Conservation (phyloP, 2,329 filamentous ascomycete species). For the Neofusicoccum laricinum region DNA sequence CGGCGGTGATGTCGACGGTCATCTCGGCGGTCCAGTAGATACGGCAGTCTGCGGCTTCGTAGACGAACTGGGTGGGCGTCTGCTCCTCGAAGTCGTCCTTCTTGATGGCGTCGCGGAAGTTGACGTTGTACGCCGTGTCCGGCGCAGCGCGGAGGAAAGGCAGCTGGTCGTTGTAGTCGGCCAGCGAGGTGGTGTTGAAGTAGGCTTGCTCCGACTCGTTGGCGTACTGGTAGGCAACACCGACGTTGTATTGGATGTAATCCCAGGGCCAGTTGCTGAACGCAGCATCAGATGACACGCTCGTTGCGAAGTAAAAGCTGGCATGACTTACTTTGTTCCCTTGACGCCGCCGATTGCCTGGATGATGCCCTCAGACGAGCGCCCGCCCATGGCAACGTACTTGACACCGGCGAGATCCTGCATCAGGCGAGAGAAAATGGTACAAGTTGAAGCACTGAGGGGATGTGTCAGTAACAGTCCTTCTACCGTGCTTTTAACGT, state of each 20-base stretch:
- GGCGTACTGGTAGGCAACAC: constrained; percentile 11
- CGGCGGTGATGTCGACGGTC: constrained; percentile 49
- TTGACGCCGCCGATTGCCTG: constrained; percentile 61
- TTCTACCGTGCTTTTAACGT: too few relatives aligned
- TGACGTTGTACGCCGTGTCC: constrained; percentile 30
- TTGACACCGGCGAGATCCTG: constrained; percentile 52
- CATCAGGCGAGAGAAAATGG: constrained; percentile 57
- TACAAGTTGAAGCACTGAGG: constrained; percentile 54
- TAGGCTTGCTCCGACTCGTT: constrained; percentile 26
- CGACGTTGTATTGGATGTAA: constrained; percentile 30
- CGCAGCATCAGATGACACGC: too few relatives aligned
- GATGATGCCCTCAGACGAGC: constrained; percentile 53
- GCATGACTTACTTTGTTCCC: constrained; percentile 38
- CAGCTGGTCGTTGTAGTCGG: constrained; percentile 29
- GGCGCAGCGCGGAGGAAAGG: constrained; percentile 31
- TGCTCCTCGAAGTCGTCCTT: constrained; percentile 37
- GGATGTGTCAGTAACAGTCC: too few relatives aligned
- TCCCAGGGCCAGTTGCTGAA: constrained; percentile 25
- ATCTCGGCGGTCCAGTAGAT: constrained; percentile 60
- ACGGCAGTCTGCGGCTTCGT: constrained; percentile 61
- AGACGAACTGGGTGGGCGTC: constrained; percentile 59
- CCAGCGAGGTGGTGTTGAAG: constrained; percentile 31
- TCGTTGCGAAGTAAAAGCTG: too few relatives aligned
- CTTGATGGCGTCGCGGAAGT: constrained; percentile 42
- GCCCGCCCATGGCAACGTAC: constrained; percentile 59